Evolutionary conservation across 148 eudicot genomes (phyloP).

Genomic region (Pharnaceum exiguum): DNA sequence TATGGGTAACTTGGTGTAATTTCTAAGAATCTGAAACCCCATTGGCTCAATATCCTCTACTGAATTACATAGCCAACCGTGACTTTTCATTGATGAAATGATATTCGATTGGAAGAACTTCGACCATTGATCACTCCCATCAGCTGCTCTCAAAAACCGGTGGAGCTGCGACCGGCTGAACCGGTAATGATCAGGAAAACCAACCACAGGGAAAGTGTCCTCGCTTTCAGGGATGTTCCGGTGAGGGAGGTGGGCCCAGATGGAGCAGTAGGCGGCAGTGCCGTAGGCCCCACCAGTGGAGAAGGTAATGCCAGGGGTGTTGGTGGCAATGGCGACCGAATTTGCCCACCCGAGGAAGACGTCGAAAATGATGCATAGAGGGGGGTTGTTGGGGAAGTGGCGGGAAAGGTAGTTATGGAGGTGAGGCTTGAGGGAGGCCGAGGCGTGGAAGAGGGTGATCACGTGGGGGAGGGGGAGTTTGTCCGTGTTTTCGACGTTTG

Average conservation of each 20-base stretch:
- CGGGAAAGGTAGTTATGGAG: constrained; percentile 12
- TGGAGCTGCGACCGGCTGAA: constrained; percentile 49
- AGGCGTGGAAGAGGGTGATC: not conserved
- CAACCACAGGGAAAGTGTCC: constrained; percentile 47
- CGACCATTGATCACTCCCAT: constrained; percentile 67
- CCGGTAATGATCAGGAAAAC: constrained; percentile 49
- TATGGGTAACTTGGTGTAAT: constrained; percentile 38
- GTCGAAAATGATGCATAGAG: constrained; percentile 22
- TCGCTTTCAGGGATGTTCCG: constrained; percentile 23
- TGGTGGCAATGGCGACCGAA: constrained; percentile 33
- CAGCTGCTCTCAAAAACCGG: constrained; percentile 38
- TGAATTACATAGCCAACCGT: constrained; percentile 61
- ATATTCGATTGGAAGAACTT: constrained; percentile 50
- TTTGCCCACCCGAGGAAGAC: constrained; percentile 65
- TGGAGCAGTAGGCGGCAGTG: constrained; percentile 40
- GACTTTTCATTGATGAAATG: constrained; percentile 18
- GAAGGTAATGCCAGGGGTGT: constrained; percentile 45
- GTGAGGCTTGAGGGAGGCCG: constrained; percentile 4
- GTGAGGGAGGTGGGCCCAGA: constrained; percentile 75
- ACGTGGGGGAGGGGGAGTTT: constrained; percentile 24
- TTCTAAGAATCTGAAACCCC: constrained; percentile 39
- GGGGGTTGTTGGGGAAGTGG: constrained; percentile 28
- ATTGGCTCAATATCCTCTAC: constrained; percentile 66
- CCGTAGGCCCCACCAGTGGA: constrained; percentile 87
- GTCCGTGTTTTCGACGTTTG: constrained; percentile 40